These are phyloP conservation scores for Wickerhamiella kazuoi DNA, from an alignment of 805 yeast species.

Conservation along the genomic window DNA sequence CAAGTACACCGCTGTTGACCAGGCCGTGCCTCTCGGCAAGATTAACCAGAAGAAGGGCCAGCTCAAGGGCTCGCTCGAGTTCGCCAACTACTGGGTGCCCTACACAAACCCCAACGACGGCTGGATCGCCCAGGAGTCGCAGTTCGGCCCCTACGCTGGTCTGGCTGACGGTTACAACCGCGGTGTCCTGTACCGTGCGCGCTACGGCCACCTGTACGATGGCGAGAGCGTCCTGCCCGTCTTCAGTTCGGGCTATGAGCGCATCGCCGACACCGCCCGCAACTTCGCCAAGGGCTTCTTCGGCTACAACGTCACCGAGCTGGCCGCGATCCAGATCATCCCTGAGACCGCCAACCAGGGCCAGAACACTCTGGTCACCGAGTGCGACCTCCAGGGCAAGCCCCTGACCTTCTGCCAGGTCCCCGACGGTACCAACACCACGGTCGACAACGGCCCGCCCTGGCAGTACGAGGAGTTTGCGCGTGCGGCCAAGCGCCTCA, in stretches of 20 bases:
- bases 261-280: constrained; percentile 23
- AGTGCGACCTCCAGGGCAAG: background rate
- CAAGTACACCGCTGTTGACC: constrained; percentile 3
- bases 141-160: constrained; percentile 36
- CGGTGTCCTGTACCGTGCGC: constrained; percentile 32
- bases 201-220: constrained; percentile 32
- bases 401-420: constrained; percentile 8
- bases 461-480: constrained; percentile 7
- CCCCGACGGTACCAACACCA: constrained; percentile 1
- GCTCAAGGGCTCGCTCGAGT: constrained; percentile 27
- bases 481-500: constrained; percentile 13
- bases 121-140: constrained; percentile 35
- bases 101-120: constrained; percentile 21
- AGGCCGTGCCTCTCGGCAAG: constrained; percentile 7
- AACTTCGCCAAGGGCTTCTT: constrained; percentile 17
- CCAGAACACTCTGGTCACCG: constrained; percentile 14
- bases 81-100: constrained; percentile 31
- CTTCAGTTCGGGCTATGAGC: constrained; percentile 36
- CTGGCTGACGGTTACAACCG: constrained; percentile 29
- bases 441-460: background rate
- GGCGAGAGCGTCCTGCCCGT: constrained; percentile 27
- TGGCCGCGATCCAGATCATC: constrained; percentile 12
- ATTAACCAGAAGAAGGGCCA: constrained; percentile 1
- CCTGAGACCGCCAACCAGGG: constrained; percentile 12
- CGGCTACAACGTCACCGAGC: constrained; percentile 14